Evolutionary conservation across 352 stramenopile genomes (phyloP).

Genomic region (Pythium biforme): DNA sequence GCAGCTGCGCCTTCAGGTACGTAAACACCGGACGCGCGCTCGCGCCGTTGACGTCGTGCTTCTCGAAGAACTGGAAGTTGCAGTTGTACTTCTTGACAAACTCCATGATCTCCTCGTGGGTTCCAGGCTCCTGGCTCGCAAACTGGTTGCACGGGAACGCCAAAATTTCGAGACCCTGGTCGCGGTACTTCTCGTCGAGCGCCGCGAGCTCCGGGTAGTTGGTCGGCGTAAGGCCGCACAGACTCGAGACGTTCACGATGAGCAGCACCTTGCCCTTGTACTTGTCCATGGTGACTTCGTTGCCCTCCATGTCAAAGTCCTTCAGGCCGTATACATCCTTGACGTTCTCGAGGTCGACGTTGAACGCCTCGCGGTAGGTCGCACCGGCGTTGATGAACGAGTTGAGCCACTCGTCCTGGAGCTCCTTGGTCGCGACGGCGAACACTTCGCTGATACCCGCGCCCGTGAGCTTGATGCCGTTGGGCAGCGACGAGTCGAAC

Average conservation of each 20-base stretch:
- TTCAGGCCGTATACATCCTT: slow-evolving; percentile 73
- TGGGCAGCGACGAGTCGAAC: slow-evolving; percentile 20
- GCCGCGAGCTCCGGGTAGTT: slow-evolving; percentile 77
- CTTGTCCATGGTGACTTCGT: slow-evolving; percentile 55
- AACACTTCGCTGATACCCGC: slow-evolving; percentile 22
- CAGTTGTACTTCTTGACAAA: slow-evolving; percentile 59
- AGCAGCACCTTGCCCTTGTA: slow-evolving; percentile 33
- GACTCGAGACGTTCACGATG: slow-evolving; percentile 25
- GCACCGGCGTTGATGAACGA: slow-evolving; percentile 50
- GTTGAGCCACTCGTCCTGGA: slow-evolving; percentile 38
- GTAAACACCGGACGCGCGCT: slow-evolving; percentile 72
- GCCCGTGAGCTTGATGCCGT: slow-evolving; percentile 26
- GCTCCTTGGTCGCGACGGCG: slow-evolving; percentile 24
- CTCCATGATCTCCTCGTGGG: slow-evolving; percentile 51
- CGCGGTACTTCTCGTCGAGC: slow-evolving; percentile 55
- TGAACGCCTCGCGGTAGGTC: slow-evolving; percentile 45
- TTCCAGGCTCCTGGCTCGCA: slow-evolving; percentile 65
- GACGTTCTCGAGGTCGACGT: slow-evolving; percentile 35
- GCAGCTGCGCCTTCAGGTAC: slow-evolving; percentile 79
- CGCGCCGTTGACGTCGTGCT: slow-evolving; percentile 85
- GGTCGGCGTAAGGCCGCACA: slow-evolving; percentile 17
- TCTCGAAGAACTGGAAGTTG: slow-evolving; percentile 59
- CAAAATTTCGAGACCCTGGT: slow-evolving; percentile 59
- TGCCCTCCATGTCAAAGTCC: slow-evolving; percentile 59
- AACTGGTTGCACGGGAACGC: slow-evolving; percentile 91